A percentile compares a stretch with the other conserved stretches of the same genome.
phyloP scores from a whole-genome alignment of 2,329 filamentous ascomycete species.

The Penicillium polonicum region DNA sequence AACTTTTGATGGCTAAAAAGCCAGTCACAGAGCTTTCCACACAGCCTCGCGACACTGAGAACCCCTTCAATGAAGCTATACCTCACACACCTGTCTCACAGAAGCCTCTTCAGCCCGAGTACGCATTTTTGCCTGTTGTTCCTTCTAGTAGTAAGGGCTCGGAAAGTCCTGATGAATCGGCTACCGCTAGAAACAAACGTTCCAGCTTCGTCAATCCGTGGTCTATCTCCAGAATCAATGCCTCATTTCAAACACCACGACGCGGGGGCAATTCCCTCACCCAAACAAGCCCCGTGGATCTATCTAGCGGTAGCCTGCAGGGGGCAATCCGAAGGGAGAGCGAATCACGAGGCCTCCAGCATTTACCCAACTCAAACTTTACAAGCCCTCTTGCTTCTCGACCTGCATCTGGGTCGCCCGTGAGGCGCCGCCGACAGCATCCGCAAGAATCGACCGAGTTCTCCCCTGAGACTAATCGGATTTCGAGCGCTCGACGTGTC shows the following conservation, averaged over 20 bases:
- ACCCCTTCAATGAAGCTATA: not conserved
- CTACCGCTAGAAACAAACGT: not conserved
- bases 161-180: not conserved
- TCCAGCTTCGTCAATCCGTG: conserved; percentile 15
- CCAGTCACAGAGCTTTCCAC: not conserved
- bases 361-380: not conserved
- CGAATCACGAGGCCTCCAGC: not conserved
- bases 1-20: conserved; percentile 17
- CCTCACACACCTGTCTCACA: not conserved
- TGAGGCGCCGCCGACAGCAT: not conserved
- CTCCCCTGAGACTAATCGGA: not conserved
- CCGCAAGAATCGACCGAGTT: not conserved
- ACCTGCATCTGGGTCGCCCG: conserved; percentile 10
- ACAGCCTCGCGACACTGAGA: not conserved
- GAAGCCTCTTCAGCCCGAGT: not conserved
- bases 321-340: not conserved
- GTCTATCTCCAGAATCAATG: conserved; percentile 17
- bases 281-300: not conserved
- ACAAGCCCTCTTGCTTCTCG: conserved; percentile 2
- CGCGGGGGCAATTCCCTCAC: not conserved
- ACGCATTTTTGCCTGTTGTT: not conserved
- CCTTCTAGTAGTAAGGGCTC: not conserved
- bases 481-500: conserved; percentile 2
- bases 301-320: not conserved
- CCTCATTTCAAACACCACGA: conserved; percentile 13